Conservation (phyloP, 169 alveolate species). For the Eimeria tenella region DNA sequence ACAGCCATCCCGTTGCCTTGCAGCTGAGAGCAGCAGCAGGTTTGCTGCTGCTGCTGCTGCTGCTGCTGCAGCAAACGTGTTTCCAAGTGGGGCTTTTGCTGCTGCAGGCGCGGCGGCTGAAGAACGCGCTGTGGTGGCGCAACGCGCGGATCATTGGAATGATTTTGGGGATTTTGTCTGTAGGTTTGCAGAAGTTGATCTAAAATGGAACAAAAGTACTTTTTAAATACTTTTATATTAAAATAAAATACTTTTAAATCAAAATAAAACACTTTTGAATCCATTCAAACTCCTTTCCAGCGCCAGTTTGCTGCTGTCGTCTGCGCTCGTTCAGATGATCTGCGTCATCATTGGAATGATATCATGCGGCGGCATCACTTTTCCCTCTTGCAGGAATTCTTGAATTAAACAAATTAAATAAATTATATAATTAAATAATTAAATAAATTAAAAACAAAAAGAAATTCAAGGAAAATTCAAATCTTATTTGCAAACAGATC, state of each 20-base stretch:
- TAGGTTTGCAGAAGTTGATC: slow-evolving; percentile 10
- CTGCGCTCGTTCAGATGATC: slow-evolving; percentile 2
- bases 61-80: not conserved
- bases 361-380: slow-evolving; percentile 75
- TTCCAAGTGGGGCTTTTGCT: not conserved
- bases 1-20: not conserved
- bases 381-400: slow-evolving; percentile 69
- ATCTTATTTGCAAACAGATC: too few relatives aligned
- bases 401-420: not conserved
- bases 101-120: slow-evolving; percentile 73
- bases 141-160: slow-evolving; percentile 55
- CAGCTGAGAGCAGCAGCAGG: not conserved
- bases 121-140: slow-evolving; percentile 76
- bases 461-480: too few relatives aligned
- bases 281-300: not conserved
- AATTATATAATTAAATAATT: too few relatives aligned
- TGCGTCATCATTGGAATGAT: slow-evolving; percentile 67
- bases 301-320: not conserved
- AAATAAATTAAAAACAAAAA: too few relatives aligned
- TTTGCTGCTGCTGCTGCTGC: slow-evolving; percentile 29
- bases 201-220: too few relatives aligned
- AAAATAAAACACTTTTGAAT: too few relatives aligned
- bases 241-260: too few relatives aligned
- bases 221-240: too few relatives aligned
- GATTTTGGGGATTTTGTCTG: slow-evolving; percentile 33